Percentiles rank a stretch among this genome's conserved stretches.
phyloP scores from a whole-genome alignment of 495 filamentous ascomycete species.

The Amniculicola lignicola region DNA sequence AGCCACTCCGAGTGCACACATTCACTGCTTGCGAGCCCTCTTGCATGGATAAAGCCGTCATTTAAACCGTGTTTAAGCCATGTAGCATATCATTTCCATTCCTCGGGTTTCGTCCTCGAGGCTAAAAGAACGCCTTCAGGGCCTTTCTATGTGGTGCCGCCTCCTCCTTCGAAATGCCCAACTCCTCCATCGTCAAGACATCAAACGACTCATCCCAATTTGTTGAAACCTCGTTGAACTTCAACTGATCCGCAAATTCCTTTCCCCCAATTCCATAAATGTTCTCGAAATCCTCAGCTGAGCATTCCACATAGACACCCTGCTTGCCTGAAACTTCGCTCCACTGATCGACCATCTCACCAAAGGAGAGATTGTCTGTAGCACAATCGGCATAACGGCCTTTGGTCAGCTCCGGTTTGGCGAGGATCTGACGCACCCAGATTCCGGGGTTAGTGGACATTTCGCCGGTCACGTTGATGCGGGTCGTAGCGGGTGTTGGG shows the following conservation, averaged over 20 bases:
- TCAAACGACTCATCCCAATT: neutral
- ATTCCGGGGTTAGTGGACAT: slow-evolving; percentile 1
- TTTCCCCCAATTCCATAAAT: slow-evolving; percentile 3
- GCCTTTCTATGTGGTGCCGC: neutral
- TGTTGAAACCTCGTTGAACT: slow-evolving; percentile 1
- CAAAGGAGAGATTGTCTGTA: slow-evolving; percentile 2
- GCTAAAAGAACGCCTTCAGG: slow-evolving; percentile 4
- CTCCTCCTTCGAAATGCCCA: slow-evolving; percentile 12
- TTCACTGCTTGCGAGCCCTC: too few relatives aligned
- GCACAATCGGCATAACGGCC: slow-evolving; percentile 5
- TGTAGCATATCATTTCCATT: too few relatives aligned
- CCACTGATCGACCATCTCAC: slow-evolving; percentile 15
- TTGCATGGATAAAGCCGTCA: too few relatives aligned
- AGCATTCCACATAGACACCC: slow-evolving; percentile 2
- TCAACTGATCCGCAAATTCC: slow-evolving; percentile 6
- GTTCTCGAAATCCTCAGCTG: neutral
- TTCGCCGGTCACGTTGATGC: slow-evolving; percentile 3
- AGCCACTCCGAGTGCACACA: too few relatives aligned
- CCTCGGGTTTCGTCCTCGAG: too few relatives aligned
- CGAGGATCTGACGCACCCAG: slow-evolving; percentile 19
- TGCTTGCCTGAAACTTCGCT: slow-evolving; percentile 2
- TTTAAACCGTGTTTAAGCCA: too few relatives aligned
- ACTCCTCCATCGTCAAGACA: slow-evolving; percentile 2
- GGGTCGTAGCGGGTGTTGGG: neutral
- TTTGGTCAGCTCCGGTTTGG: neutral